Conservation (phyloP, 208 protist genomes). For the Trypanosoma conorhini region DNA sequence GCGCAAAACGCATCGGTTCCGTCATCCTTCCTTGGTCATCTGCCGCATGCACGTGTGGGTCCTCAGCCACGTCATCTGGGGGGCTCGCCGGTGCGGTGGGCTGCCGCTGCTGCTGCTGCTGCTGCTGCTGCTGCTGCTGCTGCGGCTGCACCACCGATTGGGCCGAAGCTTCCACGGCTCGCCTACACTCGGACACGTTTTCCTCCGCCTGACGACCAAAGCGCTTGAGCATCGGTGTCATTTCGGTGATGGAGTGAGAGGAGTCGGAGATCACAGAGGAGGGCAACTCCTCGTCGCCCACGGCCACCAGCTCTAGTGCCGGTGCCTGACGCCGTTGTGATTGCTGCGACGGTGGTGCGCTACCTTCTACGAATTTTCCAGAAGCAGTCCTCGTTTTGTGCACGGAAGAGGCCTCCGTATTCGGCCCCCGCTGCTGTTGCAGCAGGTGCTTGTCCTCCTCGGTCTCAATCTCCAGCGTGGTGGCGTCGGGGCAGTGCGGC, state of each 20-base stretch:
- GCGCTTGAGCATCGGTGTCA: slow-evolving; percentile 5
- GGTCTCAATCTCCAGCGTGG: slow-evolving; percentile 18
- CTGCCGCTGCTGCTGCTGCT: background rate
- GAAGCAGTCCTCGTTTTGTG: background rate
- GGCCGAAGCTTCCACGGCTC: background rate
- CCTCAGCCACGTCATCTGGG: background rate
- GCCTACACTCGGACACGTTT: background rate
- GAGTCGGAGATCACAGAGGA: slow-evolving; percentile 17
- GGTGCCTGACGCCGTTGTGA: background rate
- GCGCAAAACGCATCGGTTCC: background rate
- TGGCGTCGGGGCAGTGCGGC: background rate
- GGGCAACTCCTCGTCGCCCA: background rate
- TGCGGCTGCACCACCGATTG: background rate
- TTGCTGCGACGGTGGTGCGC: background rate
- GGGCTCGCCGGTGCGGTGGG: background rate
- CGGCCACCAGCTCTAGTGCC: background rate
- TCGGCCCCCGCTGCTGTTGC: background rate
- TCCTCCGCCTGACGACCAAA: slow-evolving; percentile 7
- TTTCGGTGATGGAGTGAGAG: slow-evolving; percentile 5
- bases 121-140: background rate
- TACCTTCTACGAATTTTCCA: background rate
- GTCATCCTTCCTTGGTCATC: background rate
- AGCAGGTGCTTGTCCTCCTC: slow-evolving; percentile 27
- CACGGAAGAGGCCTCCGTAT: background rate
- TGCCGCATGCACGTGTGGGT: background rate